Evolutionary conservation across 148 eudicot species (phyloP).

Genomic region (Pouteria glomerata): DNA sequence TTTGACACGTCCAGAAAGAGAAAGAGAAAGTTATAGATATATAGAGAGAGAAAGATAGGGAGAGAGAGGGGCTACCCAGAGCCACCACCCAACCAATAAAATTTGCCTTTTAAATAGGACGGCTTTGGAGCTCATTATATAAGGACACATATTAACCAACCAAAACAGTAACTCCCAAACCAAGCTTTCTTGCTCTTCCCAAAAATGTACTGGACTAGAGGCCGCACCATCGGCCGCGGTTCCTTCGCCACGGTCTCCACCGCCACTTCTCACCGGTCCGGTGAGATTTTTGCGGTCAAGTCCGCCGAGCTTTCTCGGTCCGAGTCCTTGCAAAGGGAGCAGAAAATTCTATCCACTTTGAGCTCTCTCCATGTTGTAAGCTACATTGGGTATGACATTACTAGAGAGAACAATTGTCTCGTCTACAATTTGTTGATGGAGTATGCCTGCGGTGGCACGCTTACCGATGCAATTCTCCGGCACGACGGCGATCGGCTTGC

Average conservation of each 20-base stretch:
- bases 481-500: slow-evolving; percentile 28
- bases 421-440: slow-evolving; percentile 48
- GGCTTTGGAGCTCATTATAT: neutral
- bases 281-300: slow-evolving; percentile 43
- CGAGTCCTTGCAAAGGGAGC: slow-evolving; percentile 34
- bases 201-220: slow-evolving; percentile 57
- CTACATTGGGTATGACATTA: slow-evolving; percentile 40
- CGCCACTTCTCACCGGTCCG: slow-evolving; percentile 28
- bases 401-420: slow-evolving; percentile 21
- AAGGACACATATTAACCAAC: neutral
- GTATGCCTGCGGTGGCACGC: slow-evolving; percentile 36
- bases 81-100: neutral
- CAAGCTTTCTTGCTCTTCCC: neutral
- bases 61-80: neutral
- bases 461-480: too few relatives aligned
- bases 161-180: neutral
- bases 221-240: slow-evolving; percentile 48
- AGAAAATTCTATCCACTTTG: slow-evolving; percentile 29
- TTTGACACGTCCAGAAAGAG: too few relatives aligned
- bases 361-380: slow-evolving; percentile 30
- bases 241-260: slow-evolving; percentile 46
- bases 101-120: too few relatives aligned
- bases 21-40: neutral
- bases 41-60: neutral
- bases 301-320: slow-evolving; percentile 32